Evolutionary conservation across 352 stramenopile genomes (phyloP), one percentile per base, ranked within the genome.

Genomic region (Globisporangium parvum): DNA sequence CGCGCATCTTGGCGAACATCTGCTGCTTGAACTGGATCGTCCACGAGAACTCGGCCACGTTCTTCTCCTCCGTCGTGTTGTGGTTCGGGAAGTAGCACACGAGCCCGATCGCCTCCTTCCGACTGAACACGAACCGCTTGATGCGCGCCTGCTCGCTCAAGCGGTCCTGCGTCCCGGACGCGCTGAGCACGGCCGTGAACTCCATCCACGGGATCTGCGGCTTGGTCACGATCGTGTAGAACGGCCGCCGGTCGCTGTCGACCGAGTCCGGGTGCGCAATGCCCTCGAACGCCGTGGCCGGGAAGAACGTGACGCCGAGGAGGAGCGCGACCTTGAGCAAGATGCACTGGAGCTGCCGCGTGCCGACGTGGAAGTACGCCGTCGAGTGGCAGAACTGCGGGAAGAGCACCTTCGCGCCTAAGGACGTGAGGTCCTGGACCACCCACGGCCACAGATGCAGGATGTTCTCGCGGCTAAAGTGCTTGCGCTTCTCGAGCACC

Each of bases 1-100:
- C 77, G 41, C 75, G 73, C 71, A 92, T 82, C 67, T 87, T 80
- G 14, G 73, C 80, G 57, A 92, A 92, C 67, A 90, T 75, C 56
- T 86, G 70, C 66, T 92, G 77, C 63, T 92, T 92, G 69, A 90
- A 92, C 69, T 92, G 82, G 48, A 88, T 78, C 23, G 78, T 89
- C 82, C 82, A 92, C 57, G 82, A 92, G 53, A 92, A 92, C 68
- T 92, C 77, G 33, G 68, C 66, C 56, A 92, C 75, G 54, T 77
- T 75, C 69, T 86, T 87, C 69, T 92, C 82, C 50, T 90, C 82
- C 18, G 75, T 76, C 33, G 77, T 84, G 46, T 74, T 70, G 20
- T 72, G 59, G 64, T 91, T 92, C 10, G 73, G 76, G 62, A 94
- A 87, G 65, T 89, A 91, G 63, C 82, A 89, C 49, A 94, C 77